Percentiles rank a stretch among this genome's conserved stretches.
These are phyloP conservation scores for Salix dunnii DNA, from an alignment of 345 rosid species.

Conservation along the genomic window DNA sequence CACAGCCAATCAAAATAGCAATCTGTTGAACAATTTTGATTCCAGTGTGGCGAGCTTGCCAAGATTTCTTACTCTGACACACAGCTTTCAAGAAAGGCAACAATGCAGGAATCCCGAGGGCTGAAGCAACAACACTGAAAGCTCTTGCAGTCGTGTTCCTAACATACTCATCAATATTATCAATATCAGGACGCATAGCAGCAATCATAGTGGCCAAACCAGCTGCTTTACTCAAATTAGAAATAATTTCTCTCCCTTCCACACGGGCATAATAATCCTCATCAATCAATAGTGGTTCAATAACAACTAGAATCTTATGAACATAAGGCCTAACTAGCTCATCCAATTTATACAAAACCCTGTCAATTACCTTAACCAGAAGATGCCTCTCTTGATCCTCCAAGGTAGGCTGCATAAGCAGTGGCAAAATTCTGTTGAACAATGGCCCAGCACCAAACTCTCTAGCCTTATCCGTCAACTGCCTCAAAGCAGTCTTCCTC, in stretches of 20 bases:
- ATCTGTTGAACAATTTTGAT: slow-evolving; percentile 99
- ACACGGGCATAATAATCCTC: slow-evolving; percentile 99
- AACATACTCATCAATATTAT: slow-evolving; percentile 94
- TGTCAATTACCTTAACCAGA: slow-evolving; percentile 93
- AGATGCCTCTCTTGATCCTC: slow-evolving; percentile 99
- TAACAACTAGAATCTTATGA: slow-evolving; percentile 97
- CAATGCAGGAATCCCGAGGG: slow-evolving; percentile 92
- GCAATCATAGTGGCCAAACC: slow-evolving; percentile 99
- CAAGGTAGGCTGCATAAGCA: slow-evolving; percentile 97
- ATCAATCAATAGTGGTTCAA: slow-evolving; percentile 96
- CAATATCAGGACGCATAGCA: slow-evolving; percentile 99
- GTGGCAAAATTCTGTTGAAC: slow-evolving; percentile 78
- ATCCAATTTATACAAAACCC: slow-evolving; percentile 88
- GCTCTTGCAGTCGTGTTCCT: slow-evolving; percentile 99
- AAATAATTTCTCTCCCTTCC: slow-evolving; percentile 97
- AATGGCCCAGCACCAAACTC: slow-evolving; percentile 97
- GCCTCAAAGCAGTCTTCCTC: slow-evolving; percentile 95
- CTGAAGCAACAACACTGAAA: slow-evolving; percentile 98
- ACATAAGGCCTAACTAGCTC: slow-evolving; percentile 96
- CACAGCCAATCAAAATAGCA: slow-evolving; percentile 96
- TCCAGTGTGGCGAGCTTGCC: slow-evolving; percentile 99
- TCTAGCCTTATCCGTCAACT: slow-evolving; percentile 94
- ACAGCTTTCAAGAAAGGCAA: slow-evolving; percentile 95
- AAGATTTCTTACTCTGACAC: slow-evolving; percentile 98
- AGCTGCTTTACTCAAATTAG: slow-evolving; percentile 96